phyloP scores from a whole-genome alignment of 495 filamentous ascomycete species.

The Endocarpon pusillum region DNA sequence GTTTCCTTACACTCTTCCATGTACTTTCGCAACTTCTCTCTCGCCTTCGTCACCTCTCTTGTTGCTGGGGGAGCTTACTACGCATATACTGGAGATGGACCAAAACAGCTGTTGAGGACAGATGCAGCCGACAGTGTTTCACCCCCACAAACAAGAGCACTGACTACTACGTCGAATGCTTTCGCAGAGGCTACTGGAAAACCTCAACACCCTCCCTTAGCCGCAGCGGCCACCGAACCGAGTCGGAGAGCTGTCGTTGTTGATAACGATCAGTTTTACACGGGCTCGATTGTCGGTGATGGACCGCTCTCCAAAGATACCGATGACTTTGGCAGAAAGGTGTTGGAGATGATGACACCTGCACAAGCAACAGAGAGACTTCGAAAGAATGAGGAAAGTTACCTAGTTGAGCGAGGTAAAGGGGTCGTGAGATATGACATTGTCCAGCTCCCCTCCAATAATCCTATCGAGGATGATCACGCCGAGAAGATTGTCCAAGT shows the following conservation, averaged over 20 bases:
- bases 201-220: constrained; percentile 1
- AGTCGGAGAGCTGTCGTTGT: constrained; percentile 44
- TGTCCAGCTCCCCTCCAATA: constrained; percentile 88
- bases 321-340: constrained; percentile 60
- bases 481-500: constrained; percentile 93
- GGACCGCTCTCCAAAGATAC: constrained; percentile 73
- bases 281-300: constrained; percentile 60
- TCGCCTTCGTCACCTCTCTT: constrained; percentile 40
- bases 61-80: constrained; percentile 53
- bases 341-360: constrained; percentile 88
- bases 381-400: constrained; percentile 76
- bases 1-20: constrained; percentile 36
- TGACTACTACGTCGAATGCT: not conserved
- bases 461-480: constrained; percentile 97
- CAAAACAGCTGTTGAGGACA: constrained; percentile 13
- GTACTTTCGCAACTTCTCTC: constrained; percentile 45
- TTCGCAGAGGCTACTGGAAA: constrained; percentile 2
- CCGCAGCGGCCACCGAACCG: constrained; percentile 14
- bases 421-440: constrained; percentile 92
- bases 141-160: constrained; percentile 8
- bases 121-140: constrained; percentile 12
- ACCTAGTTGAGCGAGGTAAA: constrained; percentile 71
- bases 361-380: constrained; percentile 87
- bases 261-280: constrained; percentile 69
- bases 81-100: constrained; percentile 29